These are phyloP conservation scores for Leishmania braziliensis DNA, from an alignment of 208 protist species.

Conservation along the genomic window DNA sequence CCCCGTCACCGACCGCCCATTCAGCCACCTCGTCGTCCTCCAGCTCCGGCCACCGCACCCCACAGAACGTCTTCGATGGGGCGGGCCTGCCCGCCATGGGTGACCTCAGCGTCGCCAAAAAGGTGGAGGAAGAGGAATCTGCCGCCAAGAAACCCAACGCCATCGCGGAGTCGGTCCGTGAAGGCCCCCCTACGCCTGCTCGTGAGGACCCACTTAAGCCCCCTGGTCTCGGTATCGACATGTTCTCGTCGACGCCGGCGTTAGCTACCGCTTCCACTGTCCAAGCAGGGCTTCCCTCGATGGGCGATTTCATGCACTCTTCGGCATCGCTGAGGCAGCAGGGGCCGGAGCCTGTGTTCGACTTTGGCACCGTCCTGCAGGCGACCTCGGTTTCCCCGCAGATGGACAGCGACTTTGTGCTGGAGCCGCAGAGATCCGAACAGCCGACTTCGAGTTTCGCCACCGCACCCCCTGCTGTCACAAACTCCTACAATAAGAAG, in stretches of 20 bases:
- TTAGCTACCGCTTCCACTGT: conserved; percentile 5
- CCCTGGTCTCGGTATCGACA: conserved; percentile 52
- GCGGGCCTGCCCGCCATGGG: conserved; percentile 57
- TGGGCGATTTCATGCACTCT: conserved; percentile 23
- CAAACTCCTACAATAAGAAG: conserved; percentile 28
- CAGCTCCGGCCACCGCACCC: conserved; percentile 41
- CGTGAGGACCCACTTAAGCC: conserved; percentile 49
- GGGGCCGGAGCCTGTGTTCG: conserved; percentile 25
- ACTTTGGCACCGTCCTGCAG: conserved; percentile 34
- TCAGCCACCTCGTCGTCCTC: conserved; percentile 37
- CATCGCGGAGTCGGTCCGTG: background rate
- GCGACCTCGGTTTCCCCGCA: background rate
- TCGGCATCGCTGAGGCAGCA: conserved; percentile 2
- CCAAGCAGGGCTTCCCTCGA: conserved; percentile 12
- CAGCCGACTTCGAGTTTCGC: conserved; percentile 5
- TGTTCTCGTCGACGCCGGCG: conserved; percentile 43
- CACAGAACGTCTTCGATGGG: conserved; percentile 48
- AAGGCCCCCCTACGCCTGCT: conserved; percentile 4
- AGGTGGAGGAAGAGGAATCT: conserved; percentile 17
- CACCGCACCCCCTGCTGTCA: conserved; percentile 14
- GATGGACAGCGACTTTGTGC: conserved; percentile 21
- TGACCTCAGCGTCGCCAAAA: conserved; percentile 48
- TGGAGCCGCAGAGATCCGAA: conserved; percentile 30
- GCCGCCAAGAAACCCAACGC: background rate
- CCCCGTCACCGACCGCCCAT: conserved; percentile 35